Percentiles rank a stretch among this genome's conserved stretches.
Evolutionary conservation across 164 flowering plant species (phyloP).

Genomic region (Magnolia changhungtana): DNA sequence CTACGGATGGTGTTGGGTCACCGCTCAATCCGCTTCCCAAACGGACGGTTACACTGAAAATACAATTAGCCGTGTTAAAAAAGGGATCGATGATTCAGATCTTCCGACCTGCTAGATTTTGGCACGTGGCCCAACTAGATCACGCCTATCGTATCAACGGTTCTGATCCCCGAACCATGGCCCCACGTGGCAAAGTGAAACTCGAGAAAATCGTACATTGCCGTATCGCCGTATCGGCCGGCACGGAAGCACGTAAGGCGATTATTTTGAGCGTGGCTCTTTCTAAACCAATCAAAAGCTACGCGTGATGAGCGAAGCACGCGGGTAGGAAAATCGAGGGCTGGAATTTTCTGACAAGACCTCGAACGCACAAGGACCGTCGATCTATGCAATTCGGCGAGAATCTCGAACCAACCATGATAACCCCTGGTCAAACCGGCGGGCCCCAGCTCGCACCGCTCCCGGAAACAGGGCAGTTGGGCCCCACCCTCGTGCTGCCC

Average conservation of each 20-base stretch:
- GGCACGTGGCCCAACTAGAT: too few relatives aligned
- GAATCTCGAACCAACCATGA: not conserved
- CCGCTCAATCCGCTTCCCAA: too few relatives aligned
- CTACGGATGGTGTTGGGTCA: too few relatives aligned
- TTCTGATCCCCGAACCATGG: too few relatives aligned
- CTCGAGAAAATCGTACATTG: too few relatives aligned
- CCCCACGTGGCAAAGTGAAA: too few relatives aligned
- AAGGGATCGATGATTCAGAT: too few relatives aligned
- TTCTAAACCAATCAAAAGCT: not conserved
- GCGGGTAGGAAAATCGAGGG: slow-evolving; percentile 6
- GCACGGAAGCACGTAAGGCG: not conserved
- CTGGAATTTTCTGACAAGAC: not conserved
- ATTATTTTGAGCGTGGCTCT: not conserved
- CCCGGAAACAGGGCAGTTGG: slow-evolving; percentile 1
- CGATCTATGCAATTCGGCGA: not conserved
- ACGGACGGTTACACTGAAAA: too few relatives aligned
- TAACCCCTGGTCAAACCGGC: not conserved
- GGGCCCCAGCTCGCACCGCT: not conserved
- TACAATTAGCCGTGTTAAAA: too few relatives aligned
- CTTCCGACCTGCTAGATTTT: too few relatives aligned
- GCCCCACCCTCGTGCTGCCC: not conserved
- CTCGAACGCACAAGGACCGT: not conserved
- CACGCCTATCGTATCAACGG: too few relatives aligned
- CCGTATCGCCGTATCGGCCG: not conserved
- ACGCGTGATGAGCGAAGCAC: not conserved